Conservation (phyloP, 306 rosid genomes). For the Begonia fuchsioides region DNA sequence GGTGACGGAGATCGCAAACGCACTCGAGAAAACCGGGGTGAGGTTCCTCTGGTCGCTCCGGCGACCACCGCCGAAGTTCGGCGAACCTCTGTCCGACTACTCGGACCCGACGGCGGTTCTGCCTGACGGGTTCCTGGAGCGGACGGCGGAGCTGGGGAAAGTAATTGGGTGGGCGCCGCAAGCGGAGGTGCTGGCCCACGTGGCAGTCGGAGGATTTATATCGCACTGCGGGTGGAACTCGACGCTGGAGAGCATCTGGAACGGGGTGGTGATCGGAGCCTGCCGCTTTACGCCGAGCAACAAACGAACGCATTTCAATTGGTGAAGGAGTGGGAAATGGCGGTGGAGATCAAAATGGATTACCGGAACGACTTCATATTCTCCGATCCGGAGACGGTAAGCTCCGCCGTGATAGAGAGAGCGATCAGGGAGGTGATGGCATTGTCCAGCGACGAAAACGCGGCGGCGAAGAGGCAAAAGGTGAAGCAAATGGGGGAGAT, state of each 20-base stretch:
- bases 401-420: not conserved
- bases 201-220: constrained; percentile 28
- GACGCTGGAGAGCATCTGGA: constrained; percentile 26
- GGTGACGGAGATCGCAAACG: constrained; percentile 13
- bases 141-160: constrained; percentile 1
- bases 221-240: constrained; percentile 60
- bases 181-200: constrained; percentile 12
- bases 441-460: not conserved
- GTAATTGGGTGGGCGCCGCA: constrained; percentile 16
- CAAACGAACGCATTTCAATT: constrained; percentile 25
- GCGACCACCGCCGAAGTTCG: not conserved
- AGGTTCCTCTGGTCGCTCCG: constrained; percentile 16
- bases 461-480: not conserved
- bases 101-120: not conserved
- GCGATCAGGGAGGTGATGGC: not conserved
- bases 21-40: constrained; percentile 4
- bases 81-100: not conserved
- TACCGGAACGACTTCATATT: not conserved
- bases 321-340: constrained; percentile 20
- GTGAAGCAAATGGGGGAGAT: constrained; percentile 2
- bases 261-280: constrained; percentile 34
- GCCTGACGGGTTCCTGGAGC: constrained; percentile 12
- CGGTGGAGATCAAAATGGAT: constrained; percentile 20
- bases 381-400: not conserved
- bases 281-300: constrained; percentile 30